phyloP scores from a whole-genome alignment of 2,329 filamentous ascomycete genomes.

The Cryphonectria radicalis region DNA sequence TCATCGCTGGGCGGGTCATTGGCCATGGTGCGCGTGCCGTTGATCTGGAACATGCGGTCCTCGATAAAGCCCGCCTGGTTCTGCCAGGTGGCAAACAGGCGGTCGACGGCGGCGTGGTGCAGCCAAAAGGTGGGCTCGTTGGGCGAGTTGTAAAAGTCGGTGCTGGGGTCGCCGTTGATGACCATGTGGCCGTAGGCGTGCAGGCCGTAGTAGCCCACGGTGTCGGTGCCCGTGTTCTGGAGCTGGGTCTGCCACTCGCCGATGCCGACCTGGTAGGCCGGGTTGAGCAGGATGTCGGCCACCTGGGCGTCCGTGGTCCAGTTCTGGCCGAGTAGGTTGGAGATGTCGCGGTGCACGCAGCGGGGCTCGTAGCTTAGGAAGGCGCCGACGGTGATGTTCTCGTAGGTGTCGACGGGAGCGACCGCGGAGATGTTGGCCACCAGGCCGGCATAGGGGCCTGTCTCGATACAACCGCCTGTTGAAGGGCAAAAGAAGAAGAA shows the following conservation, averaged over 20 bases:
- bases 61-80: slow-evolving; percentile 32
- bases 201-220: slow-evolving; percentile 24
- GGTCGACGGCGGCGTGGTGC: slow-evolving; percentile 32
- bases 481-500: no score
- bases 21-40: slow-evolving; percentile 48
- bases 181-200: slow-evolving; percentile 43
- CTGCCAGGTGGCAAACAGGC: slow-evolving; percentile 35
- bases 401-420: slow-evolving; percentile 10
- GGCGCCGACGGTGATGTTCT: slow-evolving; percentile 7
- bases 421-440: slow-evolving; percentile 6
- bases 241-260: slow-evolving; percentile 17
- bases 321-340: slow-evolving; percentile 7
- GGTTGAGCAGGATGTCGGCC: slow-evolving; percentile 13
- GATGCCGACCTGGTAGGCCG: slow-evolving; percentile 7
- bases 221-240: slow-evolving; percentile 10
- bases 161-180: slow-evolving; percentile 36
- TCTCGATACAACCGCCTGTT: slow-evolving; percentile 14
- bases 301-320: slow-evolving; percentile 9
- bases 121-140: slow-evolving; percentile 33
- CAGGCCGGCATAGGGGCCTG: slow-evolving; percentile 9
- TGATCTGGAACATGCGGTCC: slow-evolving; percentile 37
- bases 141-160: slow-evolving; percentile 32
- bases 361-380: slow-evolving; percentile 15
- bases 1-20: slow-evolving; percentile 47
- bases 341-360: slow-evolving; percentile 7